A percentile compares a stretch with the other conserved stretches of the same genome.
These are phyloP conservation scores for Rostrohypoxylon terebratum DNA, from an alignment of 495 filamentous ascomycete genomes.

Conservation along the genomic window DNA sequence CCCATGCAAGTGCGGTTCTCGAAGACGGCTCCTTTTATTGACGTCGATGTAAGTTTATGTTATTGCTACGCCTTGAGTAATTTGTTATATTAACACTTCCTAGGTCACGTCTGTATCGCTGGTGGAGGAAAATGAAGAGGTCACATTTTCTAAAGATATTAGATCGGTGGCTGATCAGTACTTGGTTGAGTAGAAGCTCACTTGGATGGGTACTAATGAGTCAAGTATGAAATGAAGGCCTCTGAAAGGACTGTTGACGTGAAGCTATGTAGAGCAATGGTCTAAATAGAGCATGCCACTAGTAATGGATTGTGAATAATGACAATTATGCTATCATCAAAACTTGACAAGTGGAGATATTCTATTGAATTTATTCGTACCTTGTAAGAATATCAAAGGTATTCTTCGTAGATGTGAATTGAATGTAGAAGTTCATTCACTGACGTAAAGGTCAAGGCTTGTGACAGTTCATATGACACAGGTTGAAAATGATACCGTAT, in stretches of 20 bases:
- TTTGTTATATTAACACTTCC: conserved; percentile 32
- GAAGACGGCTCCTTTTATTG: conserved; percentile 85
- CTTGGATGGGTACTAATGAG: conserved; percentile 16
- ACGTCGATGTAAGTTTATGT: conserved; percentile 80
- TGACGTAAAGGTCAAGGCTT: too few relatives aligned
- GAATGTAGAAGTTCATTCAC: background rate
- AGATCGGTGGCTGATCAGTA: conserved; percentile 86
- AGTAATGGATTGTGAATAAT: conserved; percentile 34
- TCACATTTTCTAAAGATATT: conserved; percentile 89
- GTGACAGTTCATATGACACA: too few relatives aligned
- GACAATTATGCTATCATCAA: background rate
- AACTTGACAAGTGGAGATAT: background rate
- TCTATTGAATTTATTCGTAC: background rate
- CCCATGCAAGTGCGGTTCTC: conserved; percentile 93
- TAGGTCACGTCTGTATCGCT: conserved; percentile 79
- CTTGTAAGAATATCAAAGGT: background rate
- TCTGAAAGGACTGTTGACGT: conserved; percentile 21
- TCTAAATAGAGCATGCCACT: conserved; percentile 35
- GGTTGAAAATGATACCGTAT: conserved; percentile 5
- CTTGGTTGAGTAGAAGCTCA: conserved; percentile 73
- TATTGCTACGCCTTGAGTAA: background rate
- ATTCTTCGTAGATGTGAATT: background rate
- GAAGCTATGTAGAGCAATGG: conserved; percentile 35
- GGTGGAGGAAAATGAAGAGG: conserved; percentile 81
- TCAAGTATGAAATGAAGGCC: conserved; percentile 15